Base-by-base conservation (phyloP, 2,329 filamentous ascomycete species). In the Rhynchosporium graminicola region DNA sequence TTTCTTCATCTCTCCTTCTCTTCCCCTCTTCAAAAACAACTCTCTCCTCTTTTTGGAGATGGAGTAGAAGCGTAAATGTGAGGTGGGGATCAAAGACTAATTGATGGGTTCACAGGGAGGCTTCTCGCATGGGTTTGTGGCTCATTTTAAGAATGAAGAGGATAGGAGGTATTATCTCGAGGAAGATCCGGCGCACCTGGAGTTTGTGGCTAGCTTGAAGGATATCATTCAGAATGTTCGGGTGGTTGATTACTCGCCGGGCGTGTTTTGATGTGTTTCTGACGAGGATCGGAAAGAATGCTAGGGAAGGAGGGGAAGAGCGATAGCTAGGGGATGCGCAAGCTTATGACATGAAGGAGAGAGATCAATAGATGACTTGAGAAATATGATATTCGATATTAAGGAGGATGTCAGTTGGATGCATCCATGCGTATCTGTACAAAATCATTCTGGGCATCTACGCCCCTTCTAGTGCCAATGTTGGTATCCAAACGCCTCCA, bases 121-220 rank as follows among this genome's bases (percentile, higher is more conserved):
- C 0, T 83, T 88, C 57, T 87, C 87, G 0, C 89, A 92, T 71
- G 86, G 80, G 0, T 92, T 92, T 65, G 81, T 92, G 1, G 80
- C 82, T 28, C 83, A 90, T 68, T 92, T 92, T 63, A 80, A 82
- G 9, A 87, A 74, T 28, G 77, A 78, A 20, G 81, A 84, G 65
- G 88, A 92, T 71, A 78, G 88, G 52, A 81, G 86, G 64, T 91
- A 90, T 69, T 92, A 92, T 71, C 75, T 89, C 6, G 74, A 82
- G 57, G 76, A 84, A 36, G 89, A 92, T 68, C 86, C 87, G 1
- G 82, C 76, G 8, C 89, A 92, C 71, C 75, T 79, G 42, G 82
- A 74, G 0, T 91, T 90, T 67, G 77, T 84, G n/a, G 76, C 80
- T 61, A 80, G 76, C 65, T 72, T 83, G 38, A 75, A 76, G 8